A percentile compares a stretch with the other conserved stretches of the same genome.
phyloP scores from a whole-genome alignment of 257 asterid species.

The Solanum okadae region DNA sequence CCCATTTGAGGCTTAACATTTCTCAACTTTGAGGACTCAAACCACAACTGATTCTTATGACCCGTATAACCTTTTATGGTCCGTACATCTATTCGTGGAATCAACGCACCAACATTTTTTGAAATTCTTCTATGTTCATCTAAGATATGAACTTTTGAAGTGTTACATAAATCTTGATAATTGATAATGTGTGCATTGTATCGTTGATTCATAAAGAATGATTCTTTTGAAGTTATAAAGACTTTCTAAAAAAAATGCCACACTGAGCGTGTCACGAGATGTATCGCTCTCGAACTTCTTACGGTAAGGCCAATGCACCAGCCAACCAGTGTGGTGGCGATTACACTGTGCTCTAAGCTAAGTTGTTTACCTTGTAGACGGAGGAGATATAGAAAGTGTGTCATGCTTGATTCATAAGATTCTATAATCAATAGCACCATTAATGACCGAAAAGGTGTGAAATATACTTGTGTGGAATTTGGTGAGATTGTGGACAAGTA shows the following conservation, averaged over 20 bases:
- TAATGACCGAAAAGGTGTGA: neutral
- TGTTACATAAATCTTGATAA: neutral
- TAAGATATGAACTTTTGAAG: neutral
- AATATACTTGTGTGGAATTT: too few species aligned
- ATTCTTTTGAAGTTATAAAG: too few species aligned
- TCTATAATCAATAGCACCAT: too few species aligned
- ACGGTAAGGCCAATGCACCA: too few species aligned
- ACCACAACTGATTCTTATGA: rapidly evolving
- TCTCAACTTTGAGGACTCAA: neutral
- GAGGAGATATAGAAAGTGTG: neutral
- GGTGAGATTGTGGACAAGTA: neutral
- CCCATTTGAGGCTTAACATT: rapidly evolving
- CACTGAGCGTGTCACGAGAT: neutral
- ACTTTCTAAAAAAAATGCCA: too few species aligned
- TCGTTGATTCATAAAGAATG: neutral
- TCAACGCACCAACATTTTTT: neutral
- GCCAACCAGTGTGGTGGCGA: too few species aligned
- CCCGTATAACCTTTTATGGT: neutral
- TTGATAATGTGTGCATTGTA: neutral
- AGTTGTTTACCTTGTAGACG: neutral
- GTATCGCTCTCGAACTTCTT: neutral
- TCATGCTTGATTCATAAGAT: neutral
- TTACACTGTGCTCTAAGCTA: neutral
- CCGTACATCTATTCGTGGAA: too few species aligned
- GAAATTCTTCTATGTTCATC: too few species aligned